Base-by-base conservation (phyloP, 371 early-diverging fungal species). In the Apophysomyces variabilis region DNA sequence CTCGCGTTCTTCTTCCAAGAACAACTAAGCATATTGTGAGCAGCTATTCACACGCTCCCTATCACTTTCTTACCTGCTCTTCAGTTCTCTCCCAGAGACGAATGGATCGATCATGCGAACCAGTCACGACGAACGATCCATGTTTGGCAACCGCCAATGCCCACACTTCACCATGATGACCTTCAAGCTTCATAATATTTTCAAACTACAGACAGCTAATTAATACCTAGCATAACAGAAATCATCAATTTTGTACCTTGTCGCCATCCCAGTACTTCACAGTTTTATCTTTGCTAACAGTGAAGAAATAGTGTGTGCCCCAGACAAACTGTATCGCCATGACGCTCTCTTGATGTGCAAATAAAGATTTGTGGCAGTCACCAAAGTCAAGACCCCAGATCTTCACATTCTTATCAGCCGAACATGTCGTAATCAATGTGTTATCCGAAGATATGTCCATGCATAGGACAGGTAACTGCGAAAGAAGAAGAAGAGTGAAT, bases 341-440 rank as follows among this genome's bases (percentile, higher is more conserved):
- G 39, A 98, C 89, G 44, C 91, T 86, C 70, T 97, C 98, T 72
- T 93, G 90, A 85, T 98, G 98, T 5, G 96, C 98, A 74, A 94
- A 88, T 57, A 98, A 68, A 44, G 95, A 94, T 71, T 92, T 90
- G 77, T 96, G 99, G 72, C 99, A 99, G 83, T 99, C 99, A 70
- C 99, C 99, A 76, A 98, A 99, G 77, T 99, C 99, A 67, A 97
- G 81, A 57, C 99, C 98, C 98, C 99, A 99, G 32, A 99, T 78
- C 76, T 97, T 98, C 61, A 98, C 88, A 61, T 95, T 94, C 84
- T 98, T 98, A 85, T 99, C 99, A 0, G 96, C 92, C 4, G 94
- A 93, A 18, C 90, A 93, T 1, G 97, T 96, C 35, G 93, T 92
- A 71, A 99, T 86, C 68, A 98, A 74, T 36, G 86, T 85, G 67